These are phyloP conservation scores for Phytopythium ostracodes DNA, from an alignment of 352 stramenopile species.

Conservation along the genomic window DNA sequence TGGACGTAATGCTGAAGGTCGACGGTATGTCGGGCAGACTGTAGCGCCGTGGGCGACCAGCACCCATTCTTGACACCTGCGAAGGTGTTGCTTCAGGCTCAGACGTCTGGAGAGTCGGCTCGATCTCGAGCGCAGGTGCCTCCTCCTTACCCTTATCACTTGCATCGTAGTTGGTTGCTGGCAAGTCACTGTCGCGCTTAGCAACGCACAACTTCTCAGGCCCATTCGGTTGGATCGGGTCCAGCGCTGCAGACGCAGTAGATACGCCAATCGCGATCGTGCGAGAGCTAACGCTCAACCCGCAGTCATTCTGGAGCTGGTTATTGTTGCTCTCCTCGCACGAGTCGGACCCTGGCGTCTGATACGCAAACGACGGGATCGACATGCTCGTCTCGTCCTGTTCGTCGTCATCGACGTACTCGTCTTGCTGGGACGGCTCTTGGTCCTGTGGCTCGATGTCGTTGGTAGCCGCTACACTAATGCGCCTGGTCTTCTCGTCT, in stretches of 20 bases:
- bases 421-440: neutral
- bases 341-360: conserved; percentile 5
- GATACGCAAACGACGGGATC: conserved; percentile 8
- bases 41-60: neutral
- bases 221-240: neutral
- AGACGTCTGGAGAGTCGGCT: neutral
- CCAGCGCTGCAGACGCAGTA: neutral
- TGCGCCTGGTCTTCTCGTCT: neutral
- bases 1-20: neutral
- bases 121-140: neutral
- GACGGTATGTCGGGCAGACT: conserved; percentile 3
- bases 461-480: neutral
- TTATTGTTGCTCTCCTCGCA: conserved; percentile 11
- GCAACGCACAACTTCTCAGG: neutral
- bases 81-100: neutral
- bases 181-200: neutral
- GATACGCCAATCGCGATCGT: neutral
- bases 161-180: neutral
- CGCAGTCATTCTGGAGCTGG: conserved; percentile 3
- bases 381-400: conserved; percentile 8
- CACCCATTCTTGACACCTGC: neutral
- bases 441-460: conserved; percentile 4
- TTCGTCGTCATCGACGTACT: neutral
- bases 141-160: neutral
- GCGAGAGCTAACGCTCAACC: neutral